Base-by-base conservation (phyloP, 1,284 basidiomycete genomes). In the Ceratobasidium sp. region DNA sequence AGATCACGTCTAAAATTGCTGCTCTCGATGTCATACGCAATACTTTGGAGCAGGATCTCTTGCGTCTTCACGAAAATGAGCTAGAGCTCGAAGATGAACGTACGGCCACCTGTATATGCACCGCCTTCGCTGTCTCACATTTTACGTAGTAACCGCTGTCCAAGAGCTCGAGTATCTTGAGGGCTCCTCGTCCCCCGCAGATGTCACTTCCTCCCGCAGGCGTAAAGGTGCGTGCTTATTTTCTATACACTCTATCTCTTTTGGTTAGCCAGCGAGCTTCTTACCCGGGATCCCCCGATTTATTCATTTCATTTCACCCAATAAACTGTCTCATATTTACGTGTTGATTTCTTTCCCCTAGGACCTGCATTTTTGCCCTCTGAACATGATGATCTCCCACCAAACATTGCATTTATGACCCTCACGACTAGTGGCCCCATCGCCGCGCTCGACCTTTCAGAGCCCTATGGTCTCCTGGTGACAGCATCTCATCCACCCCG, bases 371-470 rank as follows among this genome's bases (percentile, higher is more conserved):
- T 99, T 85, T 82, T 99, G 73, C 97, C 97, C 1, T 97, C 95
- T 16, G 98, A 99, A 81, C 98, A 99, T 78, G 95, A 98, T 78
- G 95, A 98, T 72, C 85, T 99, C 71, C 98, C 97, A 4, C 88
- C 91, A 6, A 95, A 94, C 2, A 90, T 98, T 3, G 97, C 97
- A 5, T 99, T 99, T 83, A 98, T 99, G 96, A 94, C 94, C 2
- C 84, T 98, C 43, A 85, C 89, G 41, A 89, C 88, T 79, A 84
- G 88, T 0, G 89, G 89, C 0, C 92, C 95, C 1, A 90, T 99
- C 78, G 91, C 91, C 0, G 91, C 95, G 1, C 87, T 99, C 44
- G 97, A 99, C 83, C 95, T 98, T 80, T 95, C 95, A 21, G 96
- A 98, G 80, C 97, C 97, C 11, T 99, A 99, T 78, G 97, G 96